These are phyloP conservation scores for Naganishia friedmannii DNA, from an alignment of 768 basidiomycete species.

Conservation along the genomic window DNA sequence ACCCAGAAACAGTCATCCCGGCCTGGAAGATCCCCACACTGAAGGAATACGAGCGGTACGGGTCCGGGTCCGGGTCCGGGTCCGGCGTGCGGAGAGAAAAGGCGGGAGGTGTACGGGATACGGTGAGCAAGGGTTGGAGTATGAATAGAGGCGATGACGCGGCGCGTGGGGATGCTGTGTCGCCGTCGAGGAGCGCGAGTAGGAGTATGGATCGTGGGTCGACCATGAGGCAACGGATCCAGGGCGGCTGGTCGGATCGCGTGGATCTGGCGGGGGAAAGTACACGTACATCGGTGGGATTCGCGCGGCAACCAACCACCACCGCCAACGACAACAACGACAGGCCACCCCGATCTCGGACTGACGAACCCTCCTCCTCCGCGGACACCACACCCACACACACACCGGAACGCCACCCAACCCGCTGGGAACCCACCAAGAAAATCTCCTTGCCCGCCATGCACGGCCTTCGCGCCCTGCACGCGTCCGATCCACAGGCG, in stretches of 20 bases:
- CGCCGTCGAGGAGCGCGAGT: too few relatives aligned
- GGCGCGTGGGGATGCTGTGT: neutral
- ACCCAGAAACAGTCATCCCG: conserved; percentile 15
- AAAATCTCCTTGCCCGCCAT: conserved; percentile 80
- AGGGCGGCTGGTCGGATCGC: neutral
- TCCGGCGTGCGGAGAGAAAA: neutral
- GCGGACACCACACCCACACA: neutral
- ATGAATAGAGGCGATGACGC: neutral
- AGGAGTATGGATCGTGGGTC: too few relatives aligned
- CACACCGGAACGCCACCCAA: neutral
- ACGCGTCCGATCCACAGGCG: conserved; percentile 62
- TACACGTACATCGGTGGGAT: neutral
- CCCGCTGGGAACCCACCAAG: conserved; percentile 69
- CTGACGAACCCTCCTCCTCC: neutral
- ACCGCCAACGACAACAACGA: neutral
- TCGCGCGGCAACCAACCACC: neutral
- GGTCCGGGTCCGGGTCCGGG: neutral
- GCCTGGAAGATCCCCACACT: conserved; percentile 15
- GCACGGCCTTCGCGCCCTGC: conserved; percentile 70
- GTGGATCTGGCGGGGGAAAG: neutral
- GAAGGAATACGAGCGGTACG: conserved; percentile 13
- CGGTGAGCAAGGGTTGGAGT: neutral
- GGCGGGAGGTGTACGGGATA: neutral
- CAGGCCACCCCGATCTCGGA: neutral
- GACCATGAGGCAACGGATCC: neutral